Evolutionary conservation across 768 basidiomycete species (phyloP).

Genomic region (Russula lepida): DNA sequence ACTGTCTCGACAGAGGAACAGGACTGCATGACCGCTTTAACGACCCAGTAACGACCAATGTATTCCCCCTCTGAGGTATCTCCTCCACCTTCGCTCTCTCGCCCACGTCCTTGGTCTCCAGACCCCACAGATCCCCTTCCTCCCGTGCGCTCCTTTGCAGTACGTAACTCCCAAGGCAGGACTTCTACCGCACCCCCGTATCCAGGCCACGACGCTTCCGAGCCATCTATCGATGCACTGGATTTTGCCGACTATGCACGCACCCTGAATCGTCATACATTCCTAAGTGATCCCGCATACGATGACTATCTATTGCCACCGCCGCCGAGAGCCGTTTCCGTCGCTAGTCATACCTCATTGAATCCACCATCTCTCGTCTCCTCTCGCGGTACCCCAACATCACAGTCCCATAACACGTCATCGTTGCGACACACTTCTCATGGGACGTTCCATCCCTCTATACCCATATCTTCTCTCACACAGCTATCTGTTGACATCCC

Average conservation of each 20-base stretch:
- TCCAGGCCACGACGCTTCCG: slow-evolving; percentile 41
- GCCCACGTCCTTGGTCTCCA: slow-evolving; percentile 56
- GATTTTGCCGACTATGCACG: slow-evolving; percentile 65
- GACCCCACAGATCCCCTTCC: slow-evolving; percentile 43
- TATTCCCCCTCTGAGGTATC: slow-evolving; percentile 42
- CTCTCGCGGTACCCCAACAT: slow-evolving; percentile 26
- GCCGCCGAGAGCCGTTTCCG: slow-evolving; percentile 13
- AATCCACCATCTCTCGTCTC: slow-evolving; percentile 29
- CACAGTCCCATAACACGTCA: slow-evolving; percentile 24
- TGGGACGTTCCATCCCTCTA: slow-evolving; percentile 44
- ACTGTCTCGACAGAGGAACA: no score
- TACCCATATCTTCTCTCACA: slow-evolving; percentile 22
- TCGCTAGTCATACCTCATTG: slow-evolving; percentile 23
- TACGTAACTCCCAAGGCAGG: slow-evolving; percentile 21
- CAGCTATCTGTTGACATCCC: not conserved
- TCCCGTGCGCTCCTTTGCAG: slow-evolving; percentile 23
- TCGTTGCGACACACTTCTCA: slow-evolving; percentile 22
- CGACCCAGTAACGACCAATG: slow-evolving; percentile 27
- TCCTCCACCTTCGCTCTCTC: slow-evolving; percentile 45
- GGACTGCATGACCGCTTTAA: slow-evolving; percentile 11
- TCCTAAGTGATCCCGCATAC: slow-evolving; percentile 22
- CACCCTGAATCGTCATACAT: slow-evolving; percentile 22
- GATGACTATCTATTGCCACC: slow-evolving; percentile 28
- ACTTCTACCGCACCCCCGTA: slow-evolving; percentile 13
- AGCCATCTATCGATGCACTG: slow-evolving; percentile 59